Evolutionary conservation across 352 stramenopile species (phyloP).

Genomic region (Halophytophthora polymorphica): DNA sequence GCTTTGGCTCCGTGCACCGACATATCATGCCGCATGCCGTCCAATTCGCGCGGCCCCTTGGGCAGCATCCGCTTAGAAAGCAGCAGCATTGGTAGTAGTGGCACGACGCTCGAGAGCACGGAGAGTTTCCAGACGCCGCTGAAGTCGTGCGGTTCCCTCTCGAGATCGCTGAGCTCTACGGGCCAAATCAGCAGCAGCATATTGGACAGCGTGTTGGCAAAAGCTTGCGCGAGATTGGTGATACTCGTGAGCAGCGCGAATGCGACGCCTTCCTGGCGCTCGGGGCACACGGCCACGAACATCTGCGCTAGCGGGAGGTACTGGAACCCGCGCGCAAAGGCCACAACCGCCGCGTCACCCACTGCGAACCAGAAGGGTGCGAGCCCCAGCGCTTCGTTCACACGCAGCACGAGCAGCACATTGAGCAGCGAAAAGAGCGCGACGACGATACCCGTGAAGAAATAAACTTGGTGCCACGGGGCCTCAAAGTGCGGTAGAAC

Average conservation of each 20-base stretch:
- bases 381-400: slow-evolving; percentile 62
- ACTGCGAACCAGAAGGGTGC: slow-evolving; percentile 76
- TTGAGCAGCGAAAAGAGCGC: slow-evolving; percentile 69
- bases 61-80: slow-evolving; percentile 54
- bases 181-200: slow-evolving; percentile 73
- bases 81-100: slow-evolving; percentile 40
- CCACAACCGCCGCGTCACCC: slow-evolving; percentile 59
- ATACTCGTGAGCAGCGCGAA: slow-evolving; percentile 80
- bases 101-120: slow-evolving; percentile 55
- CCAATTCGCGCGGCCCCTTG: slow-evolving; percentile 40
- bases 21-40: slow-evolving; percentile 49
- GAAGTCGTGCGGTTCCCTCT: slow-evolving; percentile 36
- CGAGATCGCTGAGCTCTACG: slow-evolving; percentile 61
- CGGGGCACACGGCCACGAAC: slow-evolving; percentile 70
- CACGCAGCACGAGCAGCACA: slow-evolving; percentile 55
- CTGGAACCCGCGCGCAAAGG: slow-evolving; percentile 75
- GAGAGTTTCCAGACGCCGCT: slow-evolving; percentile 80
- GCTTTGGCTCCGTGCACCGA: slow-evolving; percentile 30
- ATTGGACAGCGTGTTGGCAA: slow-evolving; percentile 74
- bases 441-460: slow-evolving; percentile 55
- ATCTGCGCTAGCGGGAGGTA: slow-evolving; percentile 76
- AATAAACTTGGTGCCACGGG: slow-evolving; percentile 67
- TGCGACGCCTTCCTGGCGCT: slow-evolving; percentile 70
- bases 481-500: slow-evolving; percentile 38
- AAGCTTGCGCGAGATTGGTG: slow-evolving; percentile 63